Evolutionary conservation across 2,329 filamentous ascomycete species (phyloP), one percentile per base, ranked within the genome.

Genomic region (Clonostachys chloroleuca): DNA sequence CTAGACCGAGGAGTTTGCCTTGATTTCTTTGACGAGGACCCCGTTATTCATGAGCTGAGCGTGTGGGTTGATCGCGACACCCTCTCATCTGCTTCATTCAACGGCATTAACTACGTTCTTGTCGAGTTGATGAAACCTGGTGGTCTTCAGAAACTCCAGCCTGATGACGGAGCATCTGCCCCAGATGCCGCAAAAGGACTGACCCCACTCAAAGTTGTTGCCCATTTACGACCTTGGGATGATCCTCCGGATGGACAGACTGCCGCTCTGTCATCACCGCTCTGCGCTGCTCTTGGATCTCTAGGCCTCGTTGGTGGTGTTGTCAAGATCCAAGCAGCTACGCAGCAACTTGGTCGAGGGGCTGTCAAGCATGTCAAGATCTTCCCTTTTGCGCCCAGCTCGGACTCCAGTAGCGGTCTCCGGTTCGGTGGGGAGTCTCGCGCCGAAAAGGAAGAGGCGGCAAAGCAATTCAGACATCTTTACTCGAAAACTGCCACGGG

Each of bases 371-470:
- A 81, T 5, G 68, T 97, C 49, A 92, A 88, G 56, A 73, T 99
- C 3, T 88, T 87, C 47, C 94, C 94, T 0, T 97, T 96, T 58
- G 76, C 81, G 4, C 70, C 76, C 1, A 67, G 69, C 18, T 69
- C 74, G 5, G 84, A 82, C 55, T 68, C 75, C 37, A 78, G 75
- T 35, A 77, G 85, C 42, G 86, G 86, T 0, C 74, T 96, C 18
- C 90, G 84, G 56, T 95, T 97, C 60, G 92, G 92, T 5, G 89
- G 91, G 13, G 90, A 96, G 56, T 88, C 89, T 1, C 89, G 89
- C 56, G 80, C 87, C 6, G 89, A 94, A 55, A 84, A 85, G 45
- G 89, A 95, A 59, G 89, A 91, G 54, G 83, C 84, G 4, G 73
- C 81, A 13, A 86, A 86, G 58, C 81, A 81, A 40, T 83, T 96